Percentiles rank a stretch among this genome's conserved stretches.
Evolutionary conservation across 306 rosid genomes (phyloP).

Genomic region (Arachis stenosperma): DNA sequence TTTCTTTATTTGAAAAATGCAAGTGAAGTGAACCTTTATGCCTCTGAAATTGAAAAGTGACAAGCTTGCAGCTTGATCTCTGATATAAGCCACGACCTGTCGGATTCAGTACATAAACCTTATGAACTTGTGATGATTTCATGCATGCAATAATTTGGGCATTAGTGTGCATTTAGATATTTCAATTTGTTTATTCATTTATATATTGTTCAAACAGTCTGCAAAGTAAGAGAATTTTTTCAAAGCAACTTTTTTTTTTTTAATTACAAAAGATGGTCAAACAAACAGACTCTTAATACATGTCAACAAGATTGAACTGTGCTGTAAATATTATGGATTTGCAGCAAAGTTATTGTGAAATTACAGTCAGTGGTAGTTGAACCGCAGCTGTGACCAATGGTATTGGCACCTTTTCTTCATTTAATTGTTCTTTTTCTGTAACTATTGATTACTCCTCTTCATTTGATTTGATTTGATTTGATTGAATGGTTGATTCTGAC

Average conservation of each 20-base stretch:
- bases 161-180: neutral
- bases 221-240: too few relatives aligned
- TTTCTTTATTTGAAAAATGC: neutral
- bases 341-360: neutral
- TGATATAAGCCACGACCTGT: neutral
- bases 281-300: neutral
- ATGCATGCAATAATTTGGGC: neutral
- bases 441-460: neutral
- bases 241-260: too few relatives aligned
- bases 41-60: neutral
- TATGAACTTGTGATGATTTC: neutral
- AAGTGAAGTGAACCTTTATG: neutral
- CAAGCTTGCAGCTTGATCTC: neutral
- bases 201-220: too few relatives aligned
- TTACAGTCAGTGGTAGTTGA: neutral
- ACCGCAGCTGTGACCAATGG: neutral
- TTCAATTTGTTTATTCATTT: neutral
- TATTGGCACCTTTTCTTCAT: neutral
- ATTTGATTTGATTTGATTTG: conserved; percentile 1
- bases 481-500: conserved; percentile 32
- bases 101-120: conserved; percentile 11
- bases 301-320: neutral
- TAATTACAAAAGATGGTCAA: neutral
- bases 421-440: conserved; percentile 2
- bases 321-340: conserved; percentile 10